These are phyloP conservation scores for Nigrospora osmanthi DNA, from an alignment of 2,329 filamentous ascomycete genomes.

Conservation along the genomic window DNA sequence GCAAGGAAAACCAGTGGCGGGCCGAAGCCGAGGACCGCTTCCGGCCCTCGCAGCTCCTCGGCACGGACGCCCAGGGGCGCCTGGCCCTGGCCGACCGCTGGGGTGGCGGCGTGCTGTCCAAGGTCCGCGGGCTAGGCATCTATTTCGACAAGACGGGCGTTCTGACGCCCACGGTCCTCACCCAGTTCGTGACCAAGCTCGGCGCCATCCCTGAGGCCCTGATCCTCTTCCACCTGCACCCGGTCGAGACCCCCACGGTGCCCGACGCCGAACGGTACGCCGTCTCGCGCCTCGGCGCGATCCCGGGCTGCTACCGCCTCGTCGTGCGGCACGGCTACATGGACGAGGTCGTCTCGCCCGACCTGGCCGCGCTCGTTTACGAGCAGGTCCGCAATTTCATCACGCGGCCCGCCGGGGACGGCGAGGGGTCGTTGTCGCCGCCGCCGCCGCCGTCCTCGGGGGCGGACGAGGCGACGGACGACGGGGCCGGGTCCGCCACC, in stretches of 20 bases:
- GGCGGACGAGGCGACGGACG: slow-evolving; percentile 3
- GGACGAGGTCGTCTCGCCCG: slow-evolving; percentile 60
- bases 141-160: slow-evolving; percentile 74
- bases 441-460: slow-evolving; percentile 2
- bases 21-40: slow-evolving; percentile 58
- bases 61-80: slow-evolving; percentile 12
- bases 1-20: slow-evolving; percentile 70
- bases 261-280: slow-evolving; percentile 38
- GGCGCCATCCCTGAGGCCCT: slow-evolving; percentile 57
- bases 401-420: slow-evolving; percentile 21
- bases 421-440: no score
- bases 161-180: slow-evolving; percentile 58
- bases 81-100: slow-evolving; percentile 26
- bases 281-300: slow-evolving; percentile 29
- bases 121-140: slow-evolving; percentile 54
- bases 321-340: slow-evolving; percentile 66
- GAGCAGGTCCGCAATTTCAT: slow-evolving; percentile 49
- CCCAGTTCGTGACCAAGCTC: slow-evolving; percentile 67
- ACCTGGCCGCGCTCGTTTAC: slow-evolving; percentile 52
- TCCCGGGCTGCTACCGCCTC: slow-evolving; percentile 61
- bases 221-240: slow-evolving; percentile 69
- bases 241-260: slow-evolving; percentile 51
- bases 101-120: slow-evolving; percentile 33
- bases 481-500: slow-evolving; percentile 3
- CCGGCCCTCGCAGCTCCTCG: slow-evolving; percentile 31